Percentiles rank a stretch among this genome's conserved stretches.
phyloP scores from a whole-genome alignment of 1,139 yeast genomes.

The Kurtzmaniella quercitrusa region DNA sequence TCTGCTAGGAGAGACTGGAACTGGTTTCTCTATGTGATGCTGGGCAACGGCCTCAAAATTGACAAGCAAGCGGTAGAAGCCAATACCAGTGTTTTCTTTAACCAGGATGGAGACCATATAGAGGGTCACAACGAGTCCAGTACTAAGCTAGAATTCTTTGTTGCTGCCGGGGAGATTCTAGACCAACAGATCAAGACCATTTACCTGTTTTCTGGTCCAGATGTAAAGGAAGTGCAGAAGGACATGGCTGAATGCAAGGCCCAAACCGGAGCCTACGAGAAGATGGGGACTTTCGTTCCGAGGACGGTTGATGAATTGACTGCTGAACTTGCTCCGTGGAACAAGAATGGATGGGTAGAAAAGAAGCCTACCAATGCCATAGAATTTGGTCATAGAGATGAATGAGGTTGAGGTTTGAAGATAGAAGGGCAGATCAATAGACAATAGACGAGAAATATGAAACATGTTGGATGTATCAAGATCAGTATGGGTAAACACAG shows the following conservation, averaged over 20 bases:
- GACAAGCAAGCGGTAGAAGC: slow-evolving; percentile 38
- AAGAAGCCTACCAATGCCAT: neutral
- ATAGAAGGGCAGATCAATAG: no score
- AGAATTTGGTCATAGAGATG: neutral
- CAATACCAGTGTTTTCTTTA: slow-evolving; percentile 58
- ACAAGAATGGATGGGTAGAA: neutral
- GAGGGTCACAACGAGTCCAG: slow-evolving; percentile 41
- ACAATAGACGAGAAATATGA: no score
- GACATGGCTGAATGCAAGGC: slow-evolving; percentile 69
- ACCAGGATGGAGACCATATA: slow-evolving; percentile 58
- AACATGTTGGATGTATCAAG: no score
- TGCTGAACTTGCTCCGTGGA: neutral
- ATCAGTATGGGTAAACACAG: no score
- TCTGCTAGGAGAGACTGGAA: slow-evolving; percentile 61
- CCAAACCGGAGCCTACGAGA: slow-evolving; percentile 21
- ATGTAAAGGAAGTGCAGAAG: slow-evolving; percentile 56
- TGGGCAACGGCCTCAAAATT: slow-evolving; percentile 41
- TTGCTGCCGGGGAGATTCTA: slow-evolving; percentile 73
- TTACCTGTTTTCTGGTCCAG: slow-evolving; percentile 83
- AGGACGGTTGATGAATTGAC: neutral
- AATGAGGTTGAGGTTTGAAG: no score
- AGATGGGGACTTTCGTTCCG: neutral
- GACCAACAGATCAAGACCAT: slow-evolving; percentile 80
- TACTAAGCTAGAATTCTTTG: slow-evolving; percentile 49
- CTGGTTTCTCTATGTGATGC: slow-evolving; percentile 65